phyloP scores from a whole-genome alignment of 495 filamentous ascomycete genomes.

The Penicillium bovifimosum region DNA sequence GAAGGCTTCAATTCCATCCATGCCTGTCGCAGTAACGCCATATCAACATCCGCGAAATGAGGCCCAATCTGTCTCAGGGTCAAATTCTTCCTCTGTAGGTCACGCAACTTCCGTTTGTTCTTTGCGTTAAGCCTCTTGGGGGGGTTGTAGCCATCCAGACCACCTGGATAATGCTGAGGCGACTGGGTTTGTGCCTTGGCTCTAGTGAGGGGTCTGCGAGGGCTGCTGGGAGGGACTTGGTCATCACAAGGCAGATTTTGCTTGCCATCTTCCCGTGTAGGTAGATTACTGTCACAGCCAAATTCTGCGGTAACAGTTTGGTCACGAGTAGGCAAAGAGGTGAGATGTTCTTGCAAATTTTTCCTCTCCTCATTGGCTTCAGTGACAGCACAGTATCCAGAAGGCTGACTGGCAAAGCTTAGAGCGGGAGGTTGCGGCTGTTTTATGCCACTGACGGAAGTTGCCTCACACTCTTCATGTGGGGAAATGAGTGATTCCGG shows the following conservation, averaged over 20 bases:
- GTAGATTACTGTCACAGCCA: neutral
- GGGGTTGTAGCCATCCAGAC: neutral
- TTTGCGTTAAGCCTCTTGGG: conserved; percentile 5
- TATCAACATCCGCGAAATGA: neutral
- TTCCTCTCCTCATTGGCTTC: neutral
- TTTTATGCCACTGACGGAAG: neutral
- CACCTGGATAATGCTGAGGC: neutral
- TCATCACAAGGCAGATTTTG: neutral
- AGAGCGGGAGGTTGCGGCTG: neutral
- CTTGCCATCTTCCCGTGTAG: neutral
- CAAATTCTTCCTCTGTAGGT: conserved; percentile 8
- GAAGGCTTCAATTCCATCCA: conserved; percentile 1
- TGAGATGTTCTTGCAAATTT: neutral
- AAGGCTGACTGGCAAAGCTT: neutral
- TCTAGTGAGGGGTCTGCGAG: conserved; percentile 3
- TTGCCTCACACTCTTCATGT: neutral
- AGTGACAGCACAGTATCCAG: neutral
- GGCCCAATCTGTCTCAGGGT: conserved; percentile 1
- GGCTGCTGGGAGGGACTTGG: neutral
- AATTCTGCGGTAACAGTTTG: neutral
- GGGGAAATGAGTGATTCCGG: neutral
- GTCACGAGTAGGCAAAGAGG: neutral
- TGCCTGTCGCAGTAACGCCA: neutral
- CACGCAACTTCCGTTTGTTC: conserved; percentile 7
- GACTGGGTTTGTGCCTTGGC: conserved; percentile 6